phyloP scores from a whole-genome alignment of 192 early-diverging fungal genomes.

The Piromyces sp. region DNA sequence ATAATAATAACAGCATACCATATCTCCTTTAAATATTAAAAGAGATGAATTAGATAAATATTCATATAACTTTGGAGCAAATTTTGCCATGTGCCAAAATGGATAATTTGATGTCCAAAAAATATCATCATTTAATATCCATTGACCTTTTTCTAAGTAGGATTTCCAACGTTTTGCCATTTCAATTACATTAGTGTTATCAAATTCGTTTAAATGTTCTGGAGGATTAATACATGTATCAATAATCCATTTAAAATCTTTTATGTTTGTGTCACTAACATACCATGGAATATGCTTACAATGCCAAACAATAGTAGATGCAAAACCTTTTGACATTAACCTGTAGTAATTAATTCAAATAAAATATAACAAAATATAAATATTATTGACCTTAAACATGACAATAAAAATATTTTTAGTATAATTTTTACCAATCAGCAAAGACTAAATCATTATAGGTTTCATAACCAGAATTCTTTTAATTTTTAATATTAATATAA shows the following conservation, averaged over 20 bases:
- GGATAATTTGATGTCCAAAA: constrained; percentile 80
- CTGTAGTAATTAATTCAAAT: neutral
- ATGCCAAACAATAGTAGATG: constrained; percentile 57
- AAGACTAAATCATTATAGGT: neutral
- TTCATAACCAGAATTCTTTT: neutral
- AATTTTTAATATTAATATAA: neutral
- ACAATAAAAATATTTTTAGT: no score
- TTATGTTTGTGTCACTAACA: constrained; percentile 75
- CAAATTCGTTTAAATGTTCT: neutral
- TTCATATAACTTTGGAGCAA: constrained; percentile 43
- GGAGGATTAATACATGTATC: neutral
- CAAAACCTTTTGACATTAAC: constrained; percentile 18
- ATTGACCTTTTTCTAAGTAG: constrained; percentile 40
- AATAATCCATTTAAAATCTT: constrained; percentile 60
- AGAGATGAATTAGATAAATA: constrained; percentile 31
- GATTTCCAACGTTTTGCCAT: constrained; percentile 46
- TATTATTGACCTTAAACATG: no score
- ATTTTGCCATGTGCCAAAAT: constrained; percentile 56
- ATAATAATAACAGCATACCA: no score
- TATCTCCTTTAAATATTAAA: constrained; percentile 87
- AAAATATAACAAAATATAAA: no score
- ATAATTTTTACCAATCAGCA: neutral
- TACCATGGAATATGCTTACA: constrained; percentile 88
- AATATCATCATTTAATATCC: constrained; percentile 47
- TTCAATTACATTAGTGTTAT: constrained; percentile 21